These are phyloP conservation scores for Phytophthora sp. DNA, from an alignment of 352 stramenopile genomes.

Conservation along the genomic window DNA sequence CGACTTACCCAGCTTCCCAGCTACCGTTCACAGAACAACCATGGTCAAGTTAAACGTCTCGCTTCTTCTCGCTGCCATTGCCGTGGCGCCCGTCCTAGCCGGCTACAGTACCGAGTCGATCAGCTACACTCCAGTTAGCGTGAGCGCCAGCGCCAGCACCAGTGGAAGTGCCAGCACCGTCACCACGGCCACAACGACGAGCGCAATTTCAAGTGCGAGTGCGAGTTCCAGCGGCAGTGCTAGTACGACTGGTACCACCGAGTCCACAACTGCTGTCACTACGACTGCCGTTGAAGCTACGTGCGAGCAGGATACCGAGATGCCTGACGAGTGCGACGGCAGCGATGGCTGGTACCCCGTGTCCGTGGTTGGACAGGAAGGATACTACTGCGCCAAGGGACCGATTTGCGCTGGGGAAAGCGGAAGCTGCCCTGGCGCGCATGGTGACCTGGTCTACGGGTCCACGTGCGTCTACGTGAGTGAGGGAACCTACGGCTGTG, in stretches of 20 bases:
- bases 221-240: not conserved
- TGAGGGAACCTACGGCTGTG: constrained; percentile 30
- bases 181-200: not conserved
- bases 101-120: not conserved
- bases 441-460: constrained; percentile 28
- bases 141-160: constrained; percentile 3
- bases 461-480: constrained; percentile 28
- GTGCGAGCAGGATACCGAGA: constrained; percentile 23
- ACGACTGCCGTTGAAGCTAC: not conserved
- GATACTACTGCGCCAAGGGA: constrained; percentile 40
- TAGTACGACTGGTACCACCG: not conserved
- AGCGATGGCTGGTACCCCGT: constrained; percentile 38
- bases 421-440: constrained; percentile 32
- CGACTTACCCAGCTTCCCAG: constrained; percentile 25
- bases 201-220: not conserved
- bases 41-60: constrained; percentile 50
- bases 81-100: constrained; percentile 12
- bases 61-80: constrained; percentile 26
- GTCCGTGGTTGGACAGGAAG: constrained; percentile 30
- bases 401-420: constrained; percentile 24
- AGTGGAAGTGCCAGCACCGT: constrained; percentile 1
- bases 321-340: constrained; percentile 32
- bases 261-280: not conserved
- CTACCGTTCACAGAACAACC: constrained; percentile 14
- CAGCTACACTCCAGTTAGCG: constrained; percentile 9